These are phyloP conservation scores for Fusarium sp. DNA, from an alignment of 2,329 filamentous ascomycete species.

Conservation along the genomic window DNA sequence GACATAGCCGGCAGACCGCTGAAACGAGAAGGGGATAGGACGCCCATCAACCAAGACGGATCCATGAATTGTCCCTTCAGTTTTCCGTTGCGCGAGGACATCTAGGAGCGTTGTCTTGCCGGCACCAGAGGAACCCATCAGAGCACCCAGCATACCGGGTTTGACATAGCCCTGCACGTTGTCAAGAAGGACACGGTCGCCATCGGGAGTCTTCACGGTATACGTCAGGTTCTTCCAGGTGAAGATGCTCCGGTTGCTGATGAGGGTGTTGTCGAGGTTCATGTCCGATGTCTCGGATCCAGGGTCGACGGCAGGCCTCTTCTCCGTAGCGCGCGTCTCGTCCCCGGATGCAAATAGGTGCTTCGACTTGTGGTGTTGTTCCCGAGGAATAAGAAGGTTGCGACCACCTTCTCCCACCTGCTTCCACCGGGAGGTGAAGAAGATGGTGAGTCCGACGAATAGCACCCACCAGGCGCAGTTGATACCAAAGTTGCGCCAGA, in stretches of 20 bases:
- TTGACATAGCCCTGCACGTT: constrained; percentile 80
- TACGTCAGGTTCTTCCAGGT: constrained; percentile 79
- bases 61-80: constrained; percentile 87
- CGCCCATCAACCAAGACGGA: constrained; percentile 75
- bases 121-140: constrained; percentile 79
- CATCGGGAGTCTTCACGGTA: constrained; percentile 75
- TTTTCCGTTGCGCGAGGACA: constrained; percentile 82
- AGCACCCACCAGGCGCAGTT: not conserved
- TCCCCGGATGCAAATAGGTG: not conserved
- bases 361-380: constrained; percentile 7
- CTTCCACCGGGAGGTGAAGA: constrained; percentile 25
- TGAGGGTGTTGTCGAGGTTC: constrained; percentile 1
- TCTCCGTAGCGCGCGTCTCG: not conserved
- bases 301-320: not conserved
- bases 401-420: not conserved
- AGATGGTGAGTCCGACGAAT: constrained; percentile 20
- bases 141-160: constrained; percentile 75
- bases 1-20: constrained; percentile 89
- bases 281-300: not conserved
- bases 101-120: constrained; percentile 90
- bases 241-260: constrained; percentile 58
- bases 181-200: constrained; percentile 72
- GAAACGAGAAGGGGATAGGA: constrained; percentile 80
- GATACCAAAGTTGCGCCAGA: constrained; percentile 36
- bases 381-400: not conserved